Evolutionary conservation across 352 stramenopile species (phyloP).

Genomic region (Globisporangium lucens): DNA sequence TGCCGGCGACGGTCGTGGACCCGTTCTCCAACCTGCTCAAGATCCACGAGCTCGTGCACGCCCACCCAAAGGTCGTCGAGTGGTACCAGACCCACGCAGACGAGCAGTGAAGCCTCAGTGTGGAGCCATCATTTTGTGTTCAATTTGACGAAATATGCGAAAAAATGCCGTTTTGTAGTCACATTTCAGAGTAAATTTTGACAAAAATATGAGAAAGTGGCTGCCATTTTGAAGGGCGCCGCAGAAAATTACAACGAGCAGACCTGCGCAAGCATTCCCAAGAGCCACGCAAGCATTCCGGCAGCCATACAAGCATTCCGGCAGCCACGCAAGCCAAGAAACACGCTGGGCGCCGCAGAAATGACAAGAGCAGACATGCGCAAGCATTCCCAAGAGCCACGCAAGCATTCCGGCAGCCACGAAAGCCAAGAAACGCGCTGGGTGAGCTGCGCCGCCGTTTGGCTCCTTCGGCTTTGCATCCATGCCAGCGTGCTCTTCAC

Average conservation of each 20-base stretch:
- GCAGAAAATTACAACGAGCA: neutral
- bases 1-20: conserved; percentile 25
- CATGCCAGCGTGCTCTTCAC: neutral
- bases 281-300: too few relatives aligned
- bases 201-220: neutral
- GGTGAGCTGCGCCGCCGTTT: neutral
- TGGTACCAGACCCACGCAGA: conserved; percentile 24
- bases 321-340: neutral
- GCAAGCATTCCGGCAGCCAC: conserved; percentile 1
- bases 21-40: conserved; percentile 23
- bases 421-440: neutral
- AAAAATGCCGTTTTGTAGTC: neutral
- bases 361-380: too few relatives aligned
- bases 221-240: neutral
- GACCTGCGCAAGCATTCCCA: neutral
- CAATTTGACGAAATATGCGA: neutral
- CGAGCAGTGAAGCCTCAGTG: neutral
- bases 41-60: conserved; percentile 25
- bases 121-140: neutral
- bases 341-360: neutral
- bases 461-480: neutral
- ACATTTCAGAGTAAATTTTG: neutral
- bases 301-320: neutral
- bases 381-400: too few relatives aligned
- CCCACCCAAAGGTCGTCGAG: conserved; percentile 34